Evolutionary conservation across 345 rosid genomes (phyloP).

Genomic region (Rhizophora mangle): DNA sequence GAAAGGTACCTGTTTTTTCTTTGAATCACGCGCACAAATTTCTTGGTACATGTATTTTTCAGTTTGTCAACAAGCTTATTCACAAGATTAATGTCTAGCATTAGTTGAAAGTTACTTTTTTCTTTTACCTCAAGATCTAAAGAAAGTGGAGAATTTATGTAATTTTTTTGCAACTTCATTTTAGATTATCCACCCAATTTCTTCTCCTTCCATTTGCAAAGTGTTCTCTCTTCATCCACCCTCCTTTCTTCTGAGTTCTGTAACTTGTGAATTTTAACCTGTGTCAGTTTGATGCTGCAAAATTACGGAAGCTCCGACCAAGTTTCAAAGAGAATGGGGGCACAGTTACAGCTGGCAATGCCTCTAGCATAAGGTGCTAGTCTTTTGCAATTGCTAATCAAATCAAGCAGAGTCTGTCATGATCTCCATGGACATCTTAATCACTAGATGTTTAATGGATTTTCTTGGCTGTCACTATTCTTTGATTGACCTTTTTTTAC

Average conservation of each 20-base stretch:
- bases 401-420: background rate
- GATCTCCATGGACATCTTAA: background rate
- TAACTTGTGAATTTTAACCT: constrained; percentile 9
- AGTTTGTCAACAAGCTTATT: background rate
- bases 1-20: constrained; percentile 54
- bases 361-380: constrained; percentile 88
- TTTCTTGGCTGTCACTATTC: background rate
- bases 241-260: background rate
- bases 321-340: constrained; percentile 95
- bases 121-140: background rate
- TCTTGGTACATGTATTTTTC: background rate
- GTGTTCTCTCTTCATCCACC: background rate
- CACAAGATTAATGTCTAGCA: background rate
- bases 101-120: background rate
- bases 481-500: background rate
- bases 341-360: constrained; percentile 93
- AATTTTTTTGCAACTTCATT: background rate
- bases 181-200: background rate
- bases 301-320: constrained; percentile 88
- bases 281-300: constrained; percentile 81
- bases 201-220: background rate
- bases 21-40: background rate
- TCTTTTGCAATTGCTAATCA: background rate
- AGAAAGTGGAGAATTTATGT: background rate
- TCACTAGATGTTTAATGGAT: background rate